Percentiles rank a stretch among this genome's conserved stretches.
These are phyloP conservation scores for Tetragonia tetragonoides DNA, from an alignment of 148 eudicot genomes.

Conservation along the genomic window DNA sequence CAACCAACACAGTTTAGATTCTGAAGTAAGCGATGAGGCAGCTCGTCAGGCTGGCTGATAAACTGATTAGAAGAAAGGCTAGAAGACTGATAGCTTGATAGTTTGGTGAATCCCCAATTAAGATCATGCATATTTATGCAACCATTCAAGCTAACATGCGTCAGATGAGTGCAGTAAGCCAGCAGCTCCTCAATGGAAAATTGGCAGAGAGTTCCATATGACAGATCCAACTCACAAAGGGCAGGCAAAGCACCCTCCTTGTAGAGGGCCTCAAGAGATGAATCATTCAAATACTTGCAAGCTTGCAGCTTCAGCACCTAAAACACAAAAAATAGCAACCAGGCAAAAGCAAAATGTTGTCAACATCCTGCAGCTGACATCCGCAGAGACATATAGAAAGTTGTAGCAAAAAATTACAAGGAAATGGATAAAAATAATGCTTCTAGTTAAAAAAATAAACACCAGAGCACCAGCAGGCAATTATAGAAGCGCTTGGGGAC, in stretches of 20 bases:
- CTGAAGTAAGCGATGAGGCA: constrained; percentile 65
- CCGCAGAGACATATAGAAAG: neutral
- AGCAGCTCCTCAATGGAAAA: constrained; percentile 87
- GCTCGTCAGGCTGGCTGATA: constrained; percentile 27
- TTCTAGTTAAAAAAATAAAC: neutral
- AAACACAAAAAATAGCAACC: neutral
- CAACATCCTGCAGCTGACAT: neutral
- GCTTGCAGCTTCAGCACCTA: constrained; percentile 93
- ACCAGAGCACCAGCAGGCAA: no score
- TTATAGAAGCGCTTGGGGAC: no score
- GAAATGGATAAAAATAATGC: neutral
- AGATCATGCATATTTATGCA: constrained; percentile 92
- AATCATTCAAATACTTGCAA: constrained; percentile 84
- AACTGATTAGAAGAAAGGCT: constrained; percentile 22
- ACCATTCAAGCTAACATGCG: constrained; percentile 90
- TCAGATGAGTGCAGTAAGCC: constrained; percentile 71
- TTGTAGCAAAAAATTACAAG: neutral
- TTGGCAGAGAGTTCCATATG: constrained; percentile 88
- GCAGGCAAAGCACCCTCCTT: constrained; percentile 80
- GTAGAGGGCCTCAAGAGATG: constrained; percentile 78
- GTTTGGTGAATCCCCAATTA: constrained; percentile 57
- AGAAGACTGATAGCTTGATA: constrained; percentile 30
- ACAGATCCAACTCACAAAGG: constrained; percentile 81
- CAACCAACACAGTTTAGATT: constrained; percentile 92
- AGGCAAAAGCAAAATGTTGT: neutral